These are phyloP conservation scores for Acer yangbiense DNA, from an alignment of 345 rosid genomes.

Conservation along the genomic window DNA sequence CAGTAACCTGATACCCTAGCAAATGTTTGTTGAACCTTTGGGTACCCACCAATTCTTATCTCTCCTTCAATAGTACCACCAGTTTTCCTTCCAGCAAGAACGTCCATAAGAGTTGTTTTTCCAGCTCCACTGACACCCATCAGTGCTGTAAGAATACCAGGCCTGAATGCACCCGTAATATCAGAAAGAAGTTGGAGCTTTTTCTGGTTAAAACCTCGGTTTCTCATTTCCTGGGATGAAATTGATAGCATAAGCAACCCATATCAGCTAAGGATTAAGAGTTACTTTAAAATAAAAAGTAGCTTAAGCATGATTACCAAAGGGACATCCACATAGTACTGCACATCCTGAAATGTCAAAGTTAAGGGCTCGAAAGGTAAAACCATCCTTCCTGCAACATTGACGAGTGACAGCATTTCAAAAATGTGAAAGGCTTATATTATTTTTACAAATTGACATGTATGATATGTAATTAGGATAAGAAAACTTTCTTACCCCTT, in stretches of 20 bases:
- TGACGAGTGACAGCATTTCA: neutral
- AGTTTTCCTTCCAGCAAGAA: constrained; percentile 42
- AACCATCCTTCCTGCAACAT: constrained; percentile 33
- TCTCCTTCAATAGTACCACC: constrained; percentile 41
- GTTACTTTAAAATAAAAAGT: neutral
- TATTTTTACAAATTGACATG: constrained; percentile 10
- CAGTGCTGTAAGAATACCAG: constrained; percentile 43
- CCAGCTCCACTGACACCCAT: constrained; percentile 54
- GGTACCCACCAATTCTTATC: constrained; percentile 38
- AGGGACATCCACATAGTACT: constrained; percentile 42
- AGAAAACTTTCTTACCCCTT: constrained; percentile 14
- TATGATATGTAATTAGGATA: neutral
- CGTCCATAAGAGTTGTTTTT: constrained; percentile 47
- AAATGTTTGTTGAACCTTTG: constrained; percentile 27
- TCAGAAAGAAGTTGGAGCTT: constrained; percentile 38
- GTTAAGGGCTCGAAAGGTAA: constrained; percentile 50
- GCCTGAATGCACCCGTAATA: constrained; percentile 43
- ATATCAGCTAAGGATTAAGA: neutral
- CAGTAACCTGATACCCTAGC: constrained; percentile 22
- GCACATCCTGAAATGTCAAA: constrained; percentile 41
- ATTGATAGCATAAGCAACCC: neutral
- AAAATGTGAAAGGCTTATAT: neutral
- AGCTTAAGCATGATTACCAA: constrained; percentile 32
- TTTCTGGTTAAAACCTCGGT: constrained; percentile 30
- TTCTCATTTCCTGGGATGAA: constrained; percentile 49